Evolutionary conservation across 2,329 filamentous ascomycete genomes (phyloP).

Genomic region (Colletotrichum tropicale): DNA sequence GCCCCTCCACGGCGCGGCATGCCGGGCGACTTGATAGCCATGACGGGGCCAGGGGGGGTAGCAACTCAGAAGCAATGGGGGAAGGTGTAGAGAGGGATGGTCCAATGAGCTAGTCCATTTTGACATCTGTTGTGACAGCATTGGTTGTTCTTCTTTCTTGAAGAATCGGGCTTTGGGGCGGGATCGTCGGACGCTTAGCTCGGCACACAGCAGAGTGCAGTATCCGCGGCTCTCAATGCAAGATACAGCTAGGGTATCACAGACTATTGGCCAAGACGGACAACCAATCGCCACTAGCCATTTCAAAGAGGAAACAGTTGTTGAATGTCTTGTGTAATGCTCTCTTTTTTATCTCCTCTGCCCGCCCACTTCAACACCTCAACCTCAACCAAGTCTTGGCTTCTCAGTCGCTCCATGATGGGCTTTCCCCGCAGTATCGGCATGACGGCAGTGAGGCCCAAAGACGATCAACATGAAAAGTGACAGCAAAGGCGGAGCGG

Average conservation of each 20-base stretch:
- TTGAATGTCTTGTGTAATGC: background rate
- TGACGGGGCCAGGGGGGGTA: background rate
- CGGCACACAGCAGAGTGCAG: background rate
- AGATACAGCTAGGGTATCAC: background rate
- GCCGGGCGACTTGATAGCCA: background rate
- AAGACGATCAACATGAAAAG: background rate
- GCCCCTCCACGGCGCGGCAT: background rate
- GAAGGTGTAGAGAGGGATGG: background rate
- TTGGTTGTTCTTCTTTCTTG: background rate
- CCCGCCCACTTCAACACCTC: background rate
- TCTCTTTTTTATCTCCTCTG: background rate
- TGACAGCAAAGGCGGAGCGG: background rate
- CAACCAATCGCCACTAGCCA: background rate
- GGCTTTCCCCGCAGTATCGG: background rate
- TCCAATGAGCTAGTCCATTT: background rate
- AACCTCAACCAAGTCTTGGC: background rate
- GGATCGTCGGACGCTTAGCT: background rate
- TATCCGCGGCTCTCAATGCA: background rate
- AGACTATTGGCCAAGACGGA: background rate
- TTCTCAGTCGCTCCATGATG: background rate
- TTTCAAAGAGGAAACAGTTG: background rate
- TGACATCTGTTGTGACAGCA: background rate
- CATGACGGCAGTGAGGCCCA: background rate
- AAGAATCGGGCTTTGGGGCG: background rate
- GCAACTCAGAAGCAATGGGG: background rate